Evolutionary conservation across 371 early-diverging fungal species (phyloP), one percentile per base, ranked within the genome.

Genomic region (Mucor indicus): DNA sequence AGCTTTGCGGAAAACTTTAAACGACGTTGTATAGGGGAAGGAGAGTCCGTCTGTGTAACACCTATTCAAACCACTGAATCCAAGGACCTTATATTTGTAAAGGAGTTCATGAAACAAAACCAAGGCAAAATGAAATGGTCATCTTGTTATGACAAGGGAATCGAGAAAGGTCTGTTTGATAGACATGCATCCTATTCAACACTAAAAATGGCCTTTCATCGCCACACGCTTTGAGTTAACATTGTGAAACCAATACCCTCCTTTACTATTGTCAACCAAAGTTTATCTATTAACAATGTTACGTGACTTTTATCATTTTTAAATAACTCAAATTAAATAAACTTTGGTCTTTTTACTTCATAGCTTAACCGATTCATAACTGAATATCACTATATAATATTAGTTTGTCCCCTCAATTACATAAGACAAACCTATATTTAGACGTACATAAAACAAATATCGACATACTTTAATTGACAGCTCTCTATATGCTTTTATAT

Each of bases 41-140:
- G 20, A 42, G 36, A 43, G 29, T 36, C 50, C 43, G 41, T 49
- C 24, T 49, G 41, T 40, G 44, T 50, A 25, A 52, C 45, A 52
- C 45, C 38, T 38, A 38, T 52, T 30, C 44, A 44, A 38, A 39
- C 31, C 29, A 44, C 45, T 31, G 38, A 44, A 31, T 23, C 38
- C n/a, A 23, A 52, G 20, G 51, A 44, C 37, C 37, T 41, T 27
- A 38, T 31, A 30, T 48, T 48, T 48, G 31, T 48, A 31, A 39
- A 48, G 40, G 48, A 48, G 33, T 38, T 39, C 40, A 48, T 38
- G 24, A 32, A 38, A 38, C 48, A 48, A 40, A 39, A 30, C 38
- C 30, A 38, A 39, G 48, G 48, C 31, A 48, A 40, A 37, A 39
- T 39, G 32, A 39, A 48, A 39, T 48, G 40, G 48, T 29, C 33